Evolutionary conservation across 768 basidiomycete genomes (phyloP), one percentile per base, ranked within the genome.

Genomic region (Trametes villosa): DNA sequence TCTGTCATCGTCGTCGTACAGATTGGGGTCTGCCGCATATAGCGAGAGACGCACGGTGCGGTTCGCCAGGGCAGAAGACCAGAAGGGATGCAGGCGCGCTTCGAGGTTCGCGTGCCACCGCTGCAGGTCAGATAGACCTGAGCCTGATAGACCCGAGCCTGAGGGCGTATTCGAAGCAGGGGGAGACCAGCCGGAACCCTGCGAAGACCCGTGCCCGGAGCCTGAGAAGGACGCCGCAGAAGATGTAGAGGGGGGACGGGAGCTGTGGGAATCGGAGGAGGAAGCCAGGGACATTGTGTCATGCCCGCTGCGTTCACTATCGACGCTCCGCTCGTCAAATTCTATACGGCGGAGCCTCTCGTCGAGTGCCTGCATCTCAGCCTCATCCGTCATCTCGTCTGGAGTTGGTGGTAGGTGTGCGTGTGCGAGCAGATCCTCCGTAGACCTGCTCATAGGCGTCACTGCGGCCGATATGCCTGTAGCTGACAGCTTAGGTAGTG

Each of bases 41-140:
- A 95, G 67, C 22, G 84, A 78, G 4, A 95, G 66, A 17, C 83
- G 81, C 9, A 95, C 76, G 2, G 74, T 81, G 18, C 92, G 83
- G 26, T 83, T 79, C 11, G 88, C 68, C 0, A 96, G 76, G 0
- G 84, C 85, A 4, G 86, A 85, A 3, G 88, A 83, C 92, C 92
- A 95, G 74, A 96, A 94, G 0, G 88, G 85, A 48, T 83, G 85
- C 26, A 96, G 75, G 0, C 94, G 86, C 6, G 80, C 72, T 69
- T 94, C 90, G 5, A 96, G 80, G 67, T 95, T 96, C 13, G 79
- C 78, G 63, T 94, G 88, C 53, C 88, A 78, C 26, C 82, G 79
- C 4, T 78, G 81, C 18, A 89, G 69, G 22, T 79, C 74, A 42
- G 64, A 57, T 1, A 47, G n/a, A 2, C 30, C 18, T 3, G 18